Percentiles rank a stretch among this genome's conserved stretches.
phyloP scores from a whole-genome alignment of 2,329 filamentous ascomycete species.

The Clonostachys byssicola region DNA sequence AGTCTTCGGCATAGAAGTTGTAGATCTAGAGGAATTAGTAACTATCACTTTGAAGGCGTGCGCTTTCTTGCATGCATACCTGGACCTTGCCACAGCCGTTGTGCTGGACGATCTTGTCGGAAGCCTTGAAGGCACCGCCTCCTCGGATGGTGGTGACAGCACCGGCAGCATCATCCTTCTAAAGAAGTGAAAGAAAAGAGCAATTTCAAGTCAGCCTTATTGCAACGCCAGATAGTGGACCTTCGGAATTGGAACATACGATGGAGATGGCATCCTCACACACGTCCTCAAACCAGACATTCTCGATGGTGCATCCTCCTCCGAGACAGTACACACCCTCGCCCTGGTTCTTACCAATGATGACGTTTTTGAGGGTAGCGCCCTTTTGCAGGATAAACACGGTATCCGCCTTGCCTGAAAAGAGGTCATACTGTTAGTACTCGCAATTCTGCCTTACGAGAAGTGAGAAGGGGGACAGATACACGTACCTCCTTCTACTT shows the following conservation, averaged over 20 bases:
- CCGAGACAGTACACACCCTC: slow-evolving; percentile 18
- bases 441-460: too few relatives aligned
- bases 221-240: neutral
- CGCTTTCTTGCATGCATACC: slow-evolving; percentile 5
- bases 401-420: slow-evolving; percentile 6
- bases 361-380: slow-evolving; percentile 11
- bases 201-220: neutral
- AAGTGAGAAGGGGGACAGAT: too few relatives aligned
- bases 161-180: slow-evolving; percentile 11
- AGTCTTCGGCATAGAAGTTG: slow-evolving; percentile 20
- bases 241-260: slow-evolving; percentile 1
- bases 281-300: slow-evolving; percentile 15
- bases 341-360: slow-evolving; percentile 11
- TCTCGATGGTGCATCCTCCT: slow-evolving; percentile 15
- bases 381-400: slow-evolving; percentile 10
- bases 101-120: slow-evolving; percentile 34
- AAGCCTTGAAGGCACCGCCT: slow-evolving; percentile 27
- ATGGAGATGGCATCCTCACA: slow-evolving; percentile 15
- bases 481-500: neutral
- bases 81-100: slow-evolving; percentile 32
- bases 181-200: neutral
- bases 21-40: slow-evolving; percentile 7
- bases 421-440: too few relatives aligned
- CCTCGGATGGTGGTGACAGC: slow-evolving; percentile 22
- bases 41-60: neutral